Base-by-base conservation (phyloP, 2,329 filamentous ascomycete genomes). In the Trichoderma polysporum region DNA sequence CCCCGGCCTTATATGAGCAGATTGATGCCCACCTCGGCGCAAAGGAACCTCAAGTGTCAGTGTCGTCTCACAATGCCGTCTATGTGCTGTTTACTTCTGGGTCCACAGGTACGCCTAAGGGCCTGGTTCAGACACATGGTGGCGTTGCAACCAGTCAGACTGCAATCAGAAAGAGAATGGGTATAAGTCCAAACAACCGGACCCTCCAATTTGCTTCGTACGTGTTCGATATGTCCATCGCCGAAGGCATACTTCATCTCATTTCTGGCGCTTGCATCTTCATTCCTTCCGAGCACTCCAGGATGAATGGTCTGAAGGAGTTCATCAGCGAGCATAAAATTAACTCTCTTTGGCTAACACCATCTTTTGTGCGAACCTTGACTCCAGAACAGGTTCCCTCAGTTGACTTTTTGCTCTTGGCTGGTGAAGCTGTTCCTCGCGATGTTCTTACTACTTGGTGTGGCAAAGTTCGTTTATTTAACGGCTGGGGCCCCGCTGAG, bases 41-140 rank as follows among this genome's bases (percentile, higher is more conserved):
- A 22, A 15, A 37, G 2, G 27, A 49, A 4, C 64, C 64, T 13
- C 27, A 52, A 1, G 29, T 62, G 1, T 2, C 31, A 7, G 45
- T 66, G 3, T 47, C 35, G 12, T 25, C 64, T 19, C 19, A 5
- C 33, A 62, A 62, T 19, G 35, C 56, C 12, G 33, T 29, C 8
- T 75, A 72, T 37, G 80, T 84, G 68, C 80, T 85, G 72, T 85
- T 84, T 69, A 85, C 83, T 27, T 84, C 82, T 8, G 83, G 83
- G 19, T 84, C 80, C 22, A 85, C 83, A 1, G 83, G 84, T 4
- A 75, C 75, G 25, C 83, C 83, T 1, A 85, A 84, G 74, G 82
- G 69, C 17, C 52, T 72, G 1, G 68, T 71, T 0, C 65, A 69
- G 45, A 66, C 69, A n/a, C 71, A 72, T 45, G 45, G 68, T 25